Conservation (phyloP, 805 yeast species). For the Starmera quercuum region DNA sequence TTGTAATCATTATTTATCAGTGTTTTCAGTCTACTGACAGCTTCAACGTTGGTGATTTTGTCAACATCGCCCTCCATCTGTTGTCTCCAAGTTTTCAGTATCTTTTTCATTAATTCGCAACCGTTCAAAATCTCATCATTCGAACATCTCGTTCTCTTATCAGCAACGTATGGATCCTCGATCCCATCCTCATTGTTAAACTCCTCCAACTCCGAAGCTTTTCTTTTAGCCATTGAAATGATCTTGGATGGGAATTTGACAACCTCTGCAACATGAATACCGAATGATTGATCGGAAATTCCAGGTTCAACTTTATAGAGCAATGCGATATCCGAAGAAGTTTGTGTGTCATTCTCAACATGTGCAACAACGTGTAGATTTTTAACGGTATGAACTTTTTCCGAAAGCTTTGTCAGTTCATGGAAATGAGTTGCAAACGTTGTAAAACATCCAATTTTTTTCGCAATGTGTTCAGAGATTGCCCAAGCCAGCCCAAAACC, state of each 20-base stretch:
- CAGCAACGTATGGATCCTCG: slow-evolving; percentile 32
- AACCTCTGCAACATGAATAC: slow-evolving; percentile 95
- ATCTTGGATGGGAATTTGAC: slow-evolving; percentile 90
- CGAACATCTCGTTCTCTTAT: slow-evolving; percentile 41
- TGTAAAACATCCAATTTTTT: slow-evolving; percentile 65
- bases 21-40: slow-evolving; percentile 29
- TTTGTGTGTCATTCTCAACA: slow-evolving; percentile 40
- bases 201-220: slow-evolving; percentile 81
- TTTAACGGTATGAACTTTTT: slow-evolving; percentile 52
- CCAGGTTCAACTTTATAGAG: slow-evolving; percentile 94
- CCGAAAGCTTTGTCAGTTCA: slow-evolving; percentile 78
- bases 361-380: slow-evolving; percentile 94
- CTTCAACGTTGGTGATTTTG: slow-evolving; percentile 25
- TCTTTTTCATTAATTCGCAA: slow-evolving; percentile 35
- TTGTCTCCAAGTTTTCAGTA: slow-evolving; percentile 31
- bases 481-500: slow-evolving; percentile 99
- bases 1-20: slow-evolving; percentile 22
- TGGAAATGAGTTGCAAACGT: slow-evolving; percentile 97
- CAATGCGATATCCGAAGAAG: slow-evolving; percentile 67
- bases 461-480: slow-evolving; percentile 78
- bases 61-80: slow-evolving; percentile 10
- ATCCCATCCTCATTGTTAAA: slow-evolving; percentile 28
- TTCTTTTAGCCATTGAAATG: slow-evolving; percentile 90
- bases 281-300: slow-evolving; percentile 92
- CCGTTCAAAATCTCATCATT: slow-evolving; percentile 49